Evolutionary conservation across 2,329 filamentous ascomycete genomes (phyloP).

Genomic region (Thielaviopsis populi): DNA sequence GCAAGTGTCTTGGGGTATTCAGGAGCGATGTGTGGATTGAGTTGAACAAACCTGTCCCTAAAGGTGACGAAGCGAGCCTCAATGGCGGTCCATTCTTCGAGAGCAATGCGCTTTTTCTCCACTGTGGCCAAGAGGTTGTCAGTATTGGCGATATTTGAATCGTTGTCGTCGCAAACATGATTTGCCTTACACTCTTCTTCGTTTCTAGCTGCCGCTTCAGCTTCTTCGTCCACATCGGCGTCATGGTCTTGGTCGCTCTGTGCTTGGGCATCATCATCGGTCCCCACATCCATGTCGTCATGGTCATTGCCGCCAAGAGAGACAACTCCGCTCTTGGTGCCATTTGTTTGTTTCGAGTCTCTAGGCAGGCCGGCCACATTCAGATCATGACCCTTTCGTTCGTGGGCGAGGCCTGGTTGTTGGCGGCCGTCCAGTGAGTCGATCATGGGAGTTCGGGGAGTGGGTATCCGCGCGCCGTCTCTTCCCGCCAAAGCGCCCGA

Average conservation of each 20-base stretch:
- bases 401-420: neutral
- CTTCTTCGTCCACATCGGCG: conserved; percentile 38
- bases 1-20: neutral
- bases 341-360: conserved; percentile 7
- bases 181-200: conserved; percentile 46
- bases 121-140: conserved; percentile 34
- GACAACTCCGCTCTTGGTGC: neutral
- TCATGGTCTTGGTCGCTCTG: conserved; percentile 15
- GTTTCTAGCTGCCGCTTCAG: conserved; percentile 42
- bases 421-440: conserved; percentile 2
- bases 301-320: conserved; percentile 5
- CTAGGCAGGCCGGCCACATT: neutral
- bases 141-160: neutral
- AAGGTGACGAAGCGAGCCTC: conserved; percentile 82
- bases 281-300: conserved; percentile 18
- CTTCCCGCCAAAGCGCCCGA: conserved; percentile 22
- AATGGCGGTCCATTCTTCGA: conserved; percentile 63
- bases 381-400: conserved; percentile 25
- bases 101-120: conserved; percentile 62
- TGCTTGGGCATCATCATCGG: conserved; percentile 22
- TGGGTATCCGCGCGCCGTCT: conserved; percentile 19
- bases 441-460: conserved; percentile 16
- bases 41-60: conserved; percentile 50
- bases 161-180: neutral
- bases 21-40: neutral